Evolutionary conservation across 306 rosid species (phyloP).

Genomic region (Mucuna pruriens): DNA sequence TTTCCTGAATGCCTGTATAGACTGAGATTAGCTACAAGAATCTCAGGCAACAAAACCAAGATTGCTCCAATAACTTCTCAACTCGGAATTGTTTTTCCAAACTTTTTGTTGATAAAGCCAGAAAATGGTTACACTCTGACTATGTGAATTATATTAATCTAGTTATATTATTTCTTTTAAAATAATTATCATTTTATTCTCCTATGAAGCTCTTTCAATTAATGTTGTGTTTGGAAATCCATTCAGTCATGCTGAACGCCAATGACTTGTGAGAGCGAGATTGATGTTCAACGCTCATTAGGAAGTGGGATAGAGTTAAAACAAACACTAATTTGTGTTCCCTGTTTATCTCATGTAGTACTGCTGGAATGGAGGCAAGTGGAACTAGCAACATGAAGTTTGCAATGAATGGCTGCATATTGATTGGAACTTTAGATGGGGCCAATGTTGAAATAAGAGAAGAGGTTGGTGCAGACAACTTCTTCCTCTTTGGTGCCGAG

Average conservation of each 20-base stretch:
- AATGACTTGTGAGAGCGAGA: background rate
- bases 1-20: constrained; percentile 1
- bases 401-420: constrained; percentile 94
- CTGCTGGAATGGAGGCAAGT: constrained; percentile 99
- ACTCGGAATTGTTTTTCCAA: background rate
- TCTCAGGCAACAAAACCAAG: background rate
- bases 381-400: constrained; percentile 99
- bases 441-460: constrained; percentile 98
- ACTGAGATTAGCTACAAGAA: background rate
- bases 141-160: background rate
- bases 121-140: constrained; percentile 6
- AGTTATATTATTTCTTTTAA: background rate
- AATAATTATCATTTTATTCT: background rate
- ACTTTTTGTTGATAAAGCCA: constrained; percentile 2
- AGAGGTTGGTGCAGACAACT: constrained; percentile 95
- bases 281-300: background rate
- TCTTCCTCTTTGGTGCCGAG: constrained; percentile 92
- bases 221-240: constrained; percentile 19
- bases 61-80: constrained; percentile 5
- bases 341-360: constrained; percentile 51
- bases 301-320: background rate
- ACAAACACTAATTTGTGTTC: constrained; percentile 11
- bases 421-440: constrained; percentile 97
- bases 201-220: constrained; percentile 19
- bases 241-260: background rate